phyloP scores from a whole-genome alignment of 768 basidiomycete species.

The Suillus tomentosus region DNA sequence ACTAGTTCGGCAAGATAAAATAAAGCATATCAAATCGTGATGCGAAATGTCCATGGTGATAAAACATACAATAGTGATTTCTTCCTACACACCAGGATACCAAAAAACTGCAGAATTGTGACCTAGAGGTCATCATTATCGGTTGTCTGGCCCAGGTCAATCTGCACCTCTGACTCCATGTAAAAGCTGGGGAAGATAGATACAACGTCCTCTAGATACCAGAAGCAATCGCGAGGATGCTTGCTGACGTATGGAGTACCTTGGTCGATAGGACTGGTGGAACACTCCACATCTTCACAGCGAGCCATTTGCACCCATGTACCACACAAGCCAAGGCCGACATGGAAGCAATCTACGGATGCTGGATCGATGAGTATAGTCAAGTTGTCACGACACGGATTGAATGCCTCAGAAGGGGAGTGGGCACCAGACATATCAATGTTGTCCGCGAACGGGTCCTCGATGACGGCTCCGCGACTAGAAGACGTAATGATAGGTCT shows the following conservation, averaged over 20 bases:
- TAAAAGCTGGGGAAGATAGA: constrained; percentile 55
- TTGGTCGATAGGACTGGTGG: not conserved
- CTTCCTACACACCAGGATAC: not conserved
- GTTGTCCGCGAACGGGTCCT: constrained; percentile 13
- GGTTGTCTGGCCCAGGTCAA: constrained; percentile 5
- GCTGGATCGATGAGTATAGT: constrained; percentile 30
- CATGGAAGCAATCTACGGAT: constrained; percentile 17
- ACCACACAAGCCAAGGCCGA: constrained; percentile 37
- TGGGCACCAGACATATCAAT: constrained; percentile 29
- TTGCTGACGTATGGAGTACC: not conserved
- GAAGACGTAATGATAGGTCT: constrained; percentile 34
- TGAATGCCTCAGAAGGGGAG: constrained; percentile 33
- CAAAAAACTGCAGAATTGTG: not conserved
- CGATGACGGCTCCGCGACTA: constrained; percentile 29
- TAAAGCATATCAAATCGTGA: not conserved
- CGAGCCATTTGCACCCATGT: constrained; percentile 38
- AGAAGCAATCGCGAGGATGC: constrained; percentile 36
- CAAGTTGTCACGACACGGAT: constrained; percentile 34
- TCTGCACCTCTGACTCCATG: constrained; percentile 21
- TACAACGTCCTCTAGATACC: constrained; percentile 59
- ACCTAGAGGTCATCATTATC: constrained; percentile 3
- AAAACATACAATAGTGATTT: not conserved
- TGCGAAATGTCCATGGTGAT: not conserved
- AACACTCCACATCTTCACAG: constrained; percentile 12
- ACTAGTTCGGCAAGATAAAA: not conserved